Base-by-base conservation (phyloP, 176 grass and related monocot species). In the Alloteropsis semialata region DNA sequence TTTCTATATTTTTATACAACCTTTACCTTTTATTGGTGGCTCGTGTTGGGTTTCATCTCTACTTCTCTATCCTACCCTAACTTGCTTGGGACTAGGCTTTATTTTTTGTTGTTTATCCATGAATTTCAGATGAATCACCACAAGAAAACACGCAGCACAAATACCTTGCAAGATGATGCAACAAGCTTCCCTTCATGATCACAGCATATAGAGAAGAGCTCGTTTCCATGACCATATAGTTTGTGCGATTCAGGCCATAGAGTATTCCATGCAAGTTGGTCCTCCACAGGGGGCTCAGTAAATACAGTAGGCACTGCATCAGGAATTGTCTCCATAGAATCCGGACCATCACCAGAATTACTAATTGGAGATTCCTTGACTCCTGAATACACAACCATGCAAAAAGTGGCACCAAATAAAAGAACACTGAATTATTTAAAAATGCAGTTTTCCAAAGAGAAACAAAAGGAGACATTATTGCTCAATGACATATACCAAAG, bases 171-270 rank as follows among this genome's bases (percentile, higher is more conserved):
- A 69, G 96, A 96, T 28, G 96, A 99, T 36, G 96, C 91, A 38
- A 99, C 85, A 18, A 99, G 74, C 48, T 91, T 94, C 22, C 91
- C 96, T 73, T 87, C 80, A 88, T 93, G 86, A 85, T 96, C 90
- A 41, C 91, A 96, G 78, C 91, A 99, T 38, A 99, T 54, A 10
- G 89, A 90, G 72, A 96, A 96, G 49, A 99, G 85, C 84, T 96
- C 89, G 3, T 99, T 99, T 51, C 96, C 96, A 82, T 99, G 96
- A 42, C 96, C 96, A 87, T 96, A 96, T 44, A 99, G 87, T 90
- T 99, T 99, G 80, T 96, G 96, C 30, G 96, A 89, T 87, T 99
- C 96, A 81, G 96, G 93, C 96, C 93, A 99, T 50, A 99, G 84
- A 32, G 93, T 96, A 91, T 99, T 86, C 91, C 91, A 94, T 34